These are phyloP conservation scores for Saccharomycopsis guyanensis DNA, from an alignment of 805 yeast species.

Conservation along the genomic window DNA sequence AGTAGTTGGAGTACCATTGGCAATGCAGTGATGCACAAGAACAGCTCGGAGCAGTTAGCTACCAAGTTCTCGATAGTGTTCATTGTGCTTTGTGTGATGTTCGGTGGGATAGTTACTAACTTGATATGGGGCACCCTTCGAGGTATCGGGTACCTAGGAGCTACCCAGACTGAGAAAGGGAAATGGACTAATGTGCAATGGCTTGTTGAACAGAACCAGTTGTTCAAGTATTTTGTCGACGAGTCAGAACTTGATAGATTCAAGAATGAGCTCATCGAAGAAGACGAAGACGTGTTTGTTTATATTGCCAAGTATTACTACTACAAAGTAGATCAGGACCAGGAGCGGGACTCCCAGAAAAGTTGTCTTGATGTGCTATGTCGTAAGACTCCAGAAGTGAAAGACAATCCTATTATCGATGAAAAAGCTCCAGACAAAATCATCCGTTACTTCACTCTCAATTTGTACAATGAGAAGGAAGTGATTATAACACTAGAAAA, in stretches of 20 bases:
- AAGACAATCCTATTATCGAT: not conserved
- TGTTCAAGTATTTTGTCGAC: slow-evolving; percentile 11
- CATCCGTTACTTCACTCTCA: slow-evolving; percentile 14
- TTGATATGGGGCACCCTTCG: slow-evolving; percentile 5
- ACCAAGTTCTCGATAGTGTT: slow-evolving; percentile 14
- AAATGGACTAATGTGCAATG: slow-evolving; percentile 18
- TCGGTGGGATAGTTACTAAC: slow-evolving; percentile 2
- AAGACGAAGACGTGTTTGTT: slow-evolving; percentile 1
- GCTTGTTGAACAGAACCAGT: slow-evolving; percentile 1
- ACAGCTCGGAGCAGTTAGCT: slow-evolving; percentile 1
- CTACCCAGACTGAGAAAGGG: slow-evolving; percentile 60
- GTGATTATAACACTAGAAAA: slow-evolving; percentile 5
- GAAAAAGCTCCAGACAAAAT: slow-evolving; percentile 1
- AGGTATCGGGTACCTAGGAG: slow-evolving; percentile 70
- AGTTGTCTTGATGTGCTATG: slow-evolving; percentile 11
- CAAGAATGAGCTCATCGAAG: slow-evolving; percentile 8
- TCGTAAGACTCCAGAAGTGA: not conserved
- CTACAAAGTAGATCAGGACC: not conserved
- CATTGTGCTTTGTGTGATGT: slow-evolving; percentile 8
- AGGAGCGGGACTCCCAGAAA: not conserved
- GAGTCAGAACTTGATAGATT: not conserved
- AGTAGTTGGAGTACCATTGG: not conserved
- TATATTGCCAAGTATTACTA: slow-evolving; percentile 14
- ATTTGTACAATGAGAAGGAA: slow-evolving; percentile 17
- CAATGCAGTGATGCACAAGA: not conserved